Percentiles rank a stretch among this genome's conserved stretches.
These are phyloP conservation scores for Astrephomene gubernaculifera DNA, from an alignment of 139 green algal genomes.

Conservation along the genomic window DNA sequence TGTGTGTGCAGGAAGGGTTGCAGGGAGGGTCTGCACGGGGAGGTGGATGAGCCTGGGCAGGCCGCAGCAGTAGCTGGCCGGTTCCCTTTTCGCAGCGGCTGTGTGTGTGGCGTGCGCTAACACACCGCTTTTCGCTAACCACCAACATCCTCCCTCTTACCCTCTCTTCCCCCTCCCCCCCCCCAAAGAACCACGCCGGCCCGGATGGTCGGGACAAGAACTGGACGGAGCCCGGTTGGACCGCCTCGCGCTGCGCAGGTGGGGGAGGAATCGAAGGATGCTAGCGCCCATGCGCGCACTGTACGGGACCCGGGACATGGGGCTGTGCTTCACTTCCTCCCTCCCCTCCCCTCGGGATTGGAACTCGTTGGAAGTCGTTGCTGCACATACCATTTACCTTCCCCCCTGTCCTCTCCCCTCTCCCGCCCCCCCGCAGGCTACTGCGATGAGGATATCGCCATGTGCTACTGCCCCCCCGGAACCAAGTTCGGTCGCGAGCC, in stretches of 20 bases:
- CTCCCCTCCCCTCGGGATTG: too few species aligned
- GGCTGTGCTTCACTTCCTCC: too few species aligned
- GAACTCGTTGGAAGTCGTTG: too few species aligned
- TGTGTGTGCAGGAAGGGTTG: too few species aligned
- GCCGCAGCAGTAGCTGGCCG: too few species aligned
- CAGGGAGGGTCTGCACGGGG: too few species aligned
- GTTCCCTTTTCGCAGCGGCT: too few species aligned
- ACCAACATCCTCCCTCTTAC: neutral
- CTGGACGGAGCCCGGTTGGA: conserved; percentile 28
- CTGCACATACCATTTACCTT: neutral
- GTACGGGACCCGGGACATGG: too few species aligned
- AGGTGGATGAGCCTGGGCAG: too few species aligned
- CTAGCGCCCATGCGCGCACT: too few species aligned
- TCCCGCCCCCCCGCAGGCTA: conserved; percentile 49
- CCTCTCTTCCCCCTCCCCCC: neutral
- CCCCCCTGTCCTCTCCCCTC: neutral
- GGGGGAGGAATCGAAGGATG: neutral
- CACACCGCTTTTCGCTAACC: neutral
- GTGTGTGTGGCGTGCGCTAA: too few species aligned
- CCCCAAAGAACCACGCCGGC: conserved; percentile 41
- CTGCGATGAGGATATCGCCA: conserved; percentile 67
- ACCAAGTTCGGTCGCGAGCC: conserved; percentile 48
- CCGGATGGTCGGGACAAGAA: conserved; percentile 31
- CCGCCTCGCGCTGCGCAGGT: conserved; percentile 29
- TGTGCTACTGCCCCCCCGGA: conserved; percentile 66